These are phyloP conservation scores for Microthlaspi erraticum DNA, from an alignment of 345 rosid genomes.

Conservation along the genomic window DNA sequence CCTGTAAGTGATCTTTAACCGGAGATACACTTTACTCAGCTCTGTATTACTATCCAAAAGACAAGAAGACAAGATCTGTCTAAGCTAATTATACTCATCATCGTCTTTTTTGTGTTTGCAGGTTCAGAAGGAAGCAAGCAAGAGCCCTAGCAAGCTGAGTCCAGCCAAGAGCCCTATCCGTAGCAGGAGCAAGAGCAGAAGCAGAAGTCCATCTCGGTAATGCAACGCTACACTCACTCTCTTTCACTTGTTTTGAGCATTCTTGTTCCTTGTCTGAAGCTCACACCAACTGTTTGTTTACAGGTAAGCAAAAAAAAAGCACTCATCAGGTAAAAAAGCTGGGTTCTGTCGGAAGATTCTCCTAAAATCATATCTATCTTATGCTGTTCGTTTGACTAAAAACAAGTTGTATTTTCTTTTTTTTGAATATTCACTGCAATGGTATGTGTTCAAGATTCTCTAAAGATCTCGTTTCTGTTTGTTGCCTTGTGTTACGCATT, in stretches of 20 bases:
- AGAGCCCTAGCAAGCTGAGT: slow-evolving; percentile 74
- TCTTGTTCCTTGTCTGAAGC: slow-evolving; percentile 21
- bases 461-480: neutral
- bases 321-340: slow-evolving; percentile 20
- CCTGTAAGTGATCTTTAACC: slow-evolving; percentile 63
- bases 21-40: neutral
- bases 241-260: neutral
- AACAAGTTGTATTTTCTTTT: slow-evolving; percentile 27
- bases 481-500: neutral
- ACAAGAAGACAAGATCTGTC: slow-evolving; percentile 25
- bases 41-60: neutral
- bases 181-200: slow-evolving; percentile 69
- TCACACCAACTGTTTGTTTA: neutral
- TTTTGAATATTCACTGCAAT: neutral
- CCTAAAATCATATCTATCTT: neutral
- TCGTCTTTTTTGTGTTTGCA: slow-evolving; percentile 36
- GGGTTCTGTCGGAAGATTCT: slow-evolving; percentile 25
- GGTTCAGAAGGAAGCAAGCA: slow-evolving; percentile 61
- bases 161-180: slow-evolving; percentile 69
- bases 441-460: slow-evolving; percentile 5
- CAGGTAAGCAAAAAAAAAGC: slow-evolving; percentile 24
- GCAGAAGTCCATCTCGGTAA: slow-evolving; percentile 85
- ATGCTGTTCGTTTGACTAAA: slow-evolving; percentile 18
- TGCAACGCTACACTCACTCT: slow-evolving; percentile 14
- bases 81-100: neutral